These are phyloP conservation scores for Trichoderma guizhouense DNA, from an alignment of 2,329 filamentous ascomycete species.

Conservation along the genomic window DNA sequence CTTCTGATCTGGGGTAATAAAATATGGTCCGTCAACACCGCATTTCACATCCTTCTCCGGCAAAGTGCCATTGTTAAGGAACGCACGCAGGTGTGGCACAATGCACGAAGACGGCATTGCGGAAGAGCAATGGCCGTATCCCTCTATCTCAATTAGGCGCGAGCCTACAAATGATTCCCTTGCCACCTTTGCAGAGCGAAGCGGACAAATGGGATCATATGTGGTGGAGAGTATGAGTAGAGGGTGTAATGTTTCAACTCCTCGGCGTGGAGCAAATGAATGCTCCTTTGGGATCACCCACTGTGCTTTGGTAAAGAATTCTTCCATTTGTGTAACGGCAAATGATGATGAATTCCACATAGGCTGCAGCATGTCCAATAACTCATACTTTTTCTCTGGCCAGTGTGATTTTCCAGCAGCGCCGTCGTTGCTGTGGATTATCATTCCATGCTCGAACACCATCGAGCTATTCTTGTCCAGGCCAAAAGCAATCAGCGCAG, in stretches of 20 bases:
- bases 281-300: neutral
- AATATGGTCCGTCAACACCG: neutral
- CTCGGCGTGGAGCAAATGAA: conserved; percentile 23
- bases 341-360: neutral
- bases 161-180: conserved; percentile 36
- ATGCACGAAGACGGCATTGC: neutral
- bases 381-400: neutral
- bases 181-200: conserved; percentile 32
- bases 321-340: neutral
- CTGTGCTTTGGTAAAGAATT: conserved; percentile 24
- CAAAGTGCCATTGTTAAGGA: neutral
- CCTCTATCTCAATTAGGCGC: conserved; percentile 24
- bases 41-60: neutral
- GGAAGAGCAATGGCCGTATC: neutral
- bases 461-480: conserved; percentile 23
- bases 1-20: neutral
- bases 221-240: conserved; percentile 32
- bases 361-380: conserved; percentile 33
- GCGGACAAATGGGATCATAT: conserved; percentile 50
- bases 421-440: neutral
- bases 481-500: neutral
- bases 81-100: neutral
- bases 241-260: conserved; percentile 35
- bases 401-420: neutral
- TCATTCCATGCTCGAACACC: conserved; percentile 32